Base-by-base conservation (phyloP, 495 filamentous ascomycete species). In the Lophiotrema nucula region DNA sequence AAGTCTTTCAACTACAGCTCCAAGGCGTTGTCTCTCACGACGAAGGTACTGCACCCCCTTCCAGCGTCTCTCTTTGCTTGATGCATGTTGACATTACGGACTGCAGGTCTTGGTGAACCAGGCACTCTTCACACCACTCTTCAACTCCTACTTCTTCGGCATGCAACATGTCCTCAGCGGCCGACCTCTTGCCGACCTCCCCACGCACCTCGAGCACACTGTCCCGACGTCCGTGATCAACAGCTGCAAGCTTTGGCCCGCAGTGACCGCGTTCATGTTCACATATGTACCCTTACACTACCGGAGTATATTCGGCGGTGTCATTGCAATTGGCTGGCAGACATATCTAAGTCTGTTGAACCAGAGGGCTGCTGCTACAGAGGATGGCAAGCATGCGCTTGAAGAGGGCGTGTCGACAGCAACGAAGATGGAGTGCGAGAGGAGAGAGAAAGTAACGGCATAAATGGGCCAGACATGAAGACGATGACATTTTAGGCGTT, bases 61-160 rank as follows among this genome's bases (percentile, higher is more conserved):
- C 25, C 15, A 4, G 3, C 53, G 8, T 18, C 37, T 38, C 11
- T 19, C 11, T 18, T 15, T 24, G 4, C 8, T 23, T 10, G 8
- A 6, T 18, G 6, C 8, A 8, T 31, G n/a, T 6, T 48, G 10
- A n/a, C n/a, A n/a, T n/a, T n/a, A 25, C n/a, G 28, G 4, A 21
- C n/a, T 1, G 92, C 23, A 95, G 69, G 88, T 97, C 43, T 65
- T 79, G 35, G 80, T 96, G 4, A 95, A 92, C 71, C 92, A 97
- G 69, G 68, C 81, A 2, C 75, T 81, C 67, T 97, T 95, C 73
- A 89, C 92, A 10, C 90, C 92, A 0, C 67, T 90, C 25, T 96
- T 96, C 77, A 95, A 92, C 69, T 83, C 78, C 23, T 95, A 93
- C 72, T 96, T 97, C 77, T 97, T 97, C 76, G 84, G 86, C 46